Base-by-base conservation (phyloP, 805 yeast species). In the Maudiozyma serrabonitensis region DNA sequence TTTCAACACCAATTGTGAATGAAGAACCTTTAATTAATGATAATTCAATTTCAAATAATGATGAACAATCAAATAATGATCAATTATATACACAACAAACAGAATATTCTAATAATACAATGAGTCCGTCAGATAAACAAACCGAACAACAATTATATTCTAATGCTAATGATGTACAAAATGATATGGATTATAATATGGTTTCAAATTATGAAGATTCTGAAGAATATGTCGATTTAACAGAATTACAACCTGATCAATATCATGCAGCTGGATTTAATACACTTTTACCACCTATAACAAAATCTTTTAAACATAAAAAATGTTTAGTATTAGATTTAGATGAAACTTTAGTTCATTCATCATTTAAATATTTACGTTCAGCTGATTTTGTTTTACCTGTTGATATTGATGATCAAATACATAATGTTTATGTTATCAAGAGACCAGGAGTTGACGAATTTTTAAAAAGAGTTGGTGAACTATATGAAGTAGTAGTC, bases 381-480 rank as follows among this genome's bases (percentile, higher is more conserved):
- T 84, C 89, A 43, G 95, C 96, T 1, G 99, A 93, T 69, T 93
- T 93, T 69, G 95, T 95, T 44, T 87, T 93, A 46, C 98, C 99
- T 15, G 99, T 93, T 47, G 98, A 91, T 66, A 91, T 93, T 54
- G 98, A 93, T 60, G 83, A 83, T 59, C 91, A 87, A 64, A 75
- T 82, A 32, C 98, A 93, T 67, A 91, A 87, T 61, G 99, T 93
- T 42, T 93, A 89, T 64, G 99, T 93, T 23, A 89, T 90, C 50
- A 93, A 93, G 64, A 78, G 99, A 60, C 99, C 99, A 1, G 99
- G 99, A 1, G 98, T 95, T 46, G 99, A 93, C 68, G 95, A 87
- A 63, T 93, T 93, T 61, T 73, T 93, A 72, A 72, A 71, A 58
- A 75, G 78, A 55, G 95, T 91, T 45, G 95, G 97, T 26, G 75